These are phyloP conservation scores for Russula lepida DNA, from an alignment of 768 basidiomycete genomes.

Conservation along the genomic window DNA sequence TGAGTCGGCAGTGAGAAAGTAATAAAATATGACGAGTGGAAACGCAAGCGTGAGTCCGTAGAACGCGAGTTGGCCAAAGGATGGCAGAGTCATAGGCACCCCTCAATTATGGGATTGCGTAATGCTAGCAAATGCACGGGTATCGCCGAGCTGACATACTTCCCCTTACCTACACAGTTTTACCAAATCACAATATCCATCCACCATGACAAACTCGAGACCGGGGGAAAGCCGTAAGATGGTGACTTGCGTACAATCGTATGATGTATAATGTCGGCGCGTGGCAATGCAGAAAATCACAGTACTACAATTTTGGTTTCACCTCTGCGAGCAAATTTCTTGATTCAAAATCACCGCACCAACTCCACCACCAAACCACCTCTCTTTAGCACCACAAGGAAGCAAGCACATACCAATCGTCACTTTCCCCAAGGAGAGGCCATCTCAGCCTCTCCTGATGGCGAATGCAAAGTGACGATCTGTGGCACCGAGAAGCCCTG, in stretches of 20 bases:
- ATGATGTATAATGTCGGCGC: not conserved
- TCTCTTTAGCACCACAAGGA: not conserved
- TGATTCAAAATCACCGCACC: not conserved
- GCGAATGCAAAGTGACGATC: slow-evolving; percentile 1
- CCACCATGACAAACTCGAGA: not conserved
- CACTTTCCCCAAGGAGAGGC: slow-evolving; percentile 9
- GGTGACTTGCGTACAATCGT: not conserved
- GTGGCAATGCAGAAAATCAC: not conserved
- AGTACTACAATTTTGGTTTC: not conserved
- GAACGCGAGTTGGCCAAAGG: not conserved
- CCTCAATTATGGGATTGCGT: not conserved
- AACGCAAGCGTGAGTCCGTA: slow-evolving; percentile 28
- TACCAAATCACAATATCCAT: no score
- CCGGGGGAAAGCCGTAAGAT: not conserved
- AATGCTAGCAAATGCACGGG: not conserved
- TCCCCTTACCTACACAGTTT: no score
- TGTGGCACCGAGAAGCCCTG: not conserved
- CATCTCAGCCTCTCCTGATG: slow-evolving; percentile 7
- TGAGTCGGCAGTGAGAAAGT: slow-evolving; percentile 7
- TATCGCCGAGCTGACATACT: not conserved
- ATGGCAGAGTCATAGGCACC: not conserved
- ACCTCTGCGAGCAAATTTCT: not conserved
- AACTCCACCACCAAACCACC: not conserved
- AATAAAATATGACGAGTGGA: slow-evolving; percentile 27
- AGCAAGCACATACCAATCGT: not conserved